Evolutionary conservation across 2,329 filamentous ascomycete species (phyloP).

Genomic region (Colletotrichum gloeosporioides): DNA sequence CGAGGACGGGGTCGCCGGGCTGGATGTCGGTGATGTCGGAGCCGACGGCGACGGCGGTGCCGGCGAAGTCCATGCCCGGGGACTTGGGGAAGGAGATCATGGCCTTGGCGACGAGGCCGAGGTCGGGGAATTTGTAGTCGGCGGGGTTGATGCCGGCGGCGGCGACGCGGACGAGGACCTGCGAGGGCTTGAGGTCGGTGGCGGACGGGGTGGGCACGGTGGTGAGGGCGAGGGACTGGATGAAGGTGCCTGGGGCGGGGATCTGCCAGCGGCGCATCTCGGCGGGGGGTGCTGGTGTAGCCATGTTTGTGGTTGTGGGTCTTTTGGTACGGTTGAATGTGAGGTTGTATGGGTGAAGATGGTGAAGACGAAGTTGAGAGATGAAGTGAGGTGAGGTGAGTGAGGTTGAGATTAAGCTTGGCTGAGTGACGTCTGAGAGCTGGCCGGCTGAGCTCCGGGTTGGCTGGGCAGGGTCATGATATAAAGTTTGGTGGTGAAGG

Average conservation of each 20-base stretch:
- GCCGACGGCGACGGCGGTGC: slow-evolving; percentile 44
- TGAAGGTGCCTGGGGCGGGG: slow-evolving; percentile 29
- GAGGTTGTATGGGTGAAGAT: too few species aligned
- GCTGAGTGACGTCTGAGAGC: neutral
- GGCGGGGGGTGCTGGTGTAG: neutral
- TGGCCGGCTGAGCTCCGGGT: neutral
- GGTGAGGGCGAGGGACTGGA: slow-evolving; percentile 34
- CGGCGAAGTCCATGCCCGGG: slow-evolving; percentile 57
- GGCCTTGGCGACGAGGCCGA: slow-evolving; percentile 41
- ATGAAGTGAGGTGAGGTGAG: neutral
- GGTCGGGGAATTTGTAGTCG: slow-evolving; percentile 53
- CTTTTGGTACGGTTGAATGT: too few species aligned
- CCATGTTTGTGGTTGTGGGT: neutral
- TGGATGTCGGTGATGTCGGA: slow-evolving; percentile 30
- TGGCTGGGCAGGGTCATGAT: neutral
- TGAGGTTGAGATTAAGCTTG: neutral
- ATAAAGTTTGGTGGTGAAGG: neutral
- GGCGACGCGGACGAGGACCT: slow-evolving; percentile 49
- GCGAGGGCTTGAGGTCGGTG: slow-evolving; percentile 28
- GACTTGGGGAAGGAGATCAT: slow-evolving; percentile 44
- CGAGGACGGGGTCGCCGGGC: slow-evolving; percentile 50
- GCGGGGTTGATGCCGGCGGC: slow-evolving; percentile 52
- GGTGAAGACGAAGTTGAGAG: neutral
- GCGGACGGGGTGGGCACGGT: slow-evolving; percentile 28
- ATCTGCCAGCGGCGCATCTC: slow-evolving; percentile 26